Base-by-base conservation (phyloP, 1,284 basidiomycete genomes). In the Malassezia arunalokei region DNA sequence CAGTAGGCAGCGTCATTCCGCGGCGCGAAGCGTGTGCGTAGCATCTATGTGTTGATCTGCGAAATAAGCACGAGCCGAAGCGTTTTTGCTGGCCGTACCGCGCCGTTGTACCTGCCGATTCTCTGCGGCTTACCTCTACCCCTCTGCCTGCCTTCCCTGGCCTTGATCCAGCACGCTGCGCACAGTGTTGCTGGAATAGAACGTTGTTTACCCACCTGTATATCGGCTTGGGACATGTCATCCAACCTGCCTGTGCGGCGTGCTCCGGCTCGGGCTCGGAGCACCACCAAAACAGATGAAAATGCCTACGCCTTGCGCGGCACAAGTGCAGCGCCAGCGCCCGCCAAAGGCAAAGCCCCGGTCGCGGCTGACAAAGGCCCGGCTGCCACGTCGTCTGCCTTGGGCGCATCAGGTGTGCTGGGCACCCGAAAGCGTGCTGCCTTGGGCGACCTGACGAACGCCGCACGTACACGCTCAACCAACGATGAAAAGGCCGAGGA, bases 391-490 rank as follows among this genome's bases (percentile, higher is more conserved):
- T 2, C 20, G 20, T 24, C 20, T 24, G 54, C 49, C 24, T 44
- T 49, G 4, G 56, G 55, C 33, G 43, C 56, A 12, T 49, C 58
- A 8, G 59, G 51, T 31, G 60, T 66, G 48, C 63, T 65, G 47
- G 64, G 63, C 45, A 67, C 63, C 41, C 65, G 68, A 41, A 71
- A 71, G 56, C 58, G 68, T n/a, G 58, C 68, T 9, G 68, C 68
- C 15, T 61, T 71, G 28, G 68, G 68, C 30, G 68, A 71, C 53
- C 53, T 71, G 39, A 71, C 68, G 40, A 71, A 71, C 49, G 68
- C 68, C 45, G 59, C 57, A 32, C 60, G 66, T 24, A 51, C 57
- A 28, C 56, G 63, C 11, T 37, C 33, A 33, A 27, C 24, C 42
- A 43, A 43, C 24, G 52, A 45, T n/a, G 47, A 49, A 20, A 44